phyloP scores from a whole-genome alignment of 108 stramenopile genomes.

The Cyclotella kingstonii region DNA sequence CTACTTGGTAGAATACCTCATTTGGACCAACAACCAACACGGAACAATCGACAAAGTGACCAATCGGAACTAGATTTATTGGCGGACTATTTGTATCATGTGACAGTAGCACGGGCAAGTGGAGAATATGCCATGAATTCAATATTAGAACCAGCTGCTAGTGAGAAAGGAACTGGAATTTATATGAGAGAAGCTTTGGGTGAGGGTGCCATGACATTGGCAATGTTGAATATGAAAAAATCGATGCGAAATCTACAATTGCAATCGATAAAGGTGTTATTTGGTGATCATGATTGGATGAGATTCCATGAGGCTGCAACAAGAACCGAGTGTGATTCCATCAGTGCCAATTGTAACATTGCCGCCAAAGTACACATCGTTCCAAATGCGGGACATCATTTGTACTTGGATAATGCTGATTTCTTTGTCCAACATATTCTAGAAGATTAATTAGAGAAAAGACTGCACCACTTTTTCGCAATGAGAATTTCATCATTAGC shows the following conservation, averaged over 20 bases:
- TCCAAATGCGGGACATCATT: constrained; percentile 48
- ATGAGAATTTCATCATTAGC: too few species aligned
- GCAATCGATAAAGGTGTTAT: constrained; percentile 40
- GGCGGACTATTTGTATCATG: constrained; percentile 49
- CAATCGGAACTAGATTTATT: constrained; percentile 35
- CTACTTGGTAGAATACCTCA: constrained; percentile 48
- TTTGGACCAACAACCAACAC: constrained; percentile 4
- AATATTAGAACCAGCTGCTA: constrained; percentile 42
- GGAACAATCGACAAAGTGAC: neutral
- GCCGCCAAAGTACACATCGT: constrained; percentile 31
- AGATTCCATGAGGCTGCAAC: constrained; percentile 36
- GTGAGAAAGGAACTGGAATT: constrained; percentile 33
- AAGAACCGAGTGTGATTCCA: constrained; percentile 25
- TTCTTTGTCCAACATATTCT: constrained; percentile 36
- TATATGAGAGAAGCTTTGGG: constrained; percentile 49
- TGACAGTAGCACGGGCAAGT: constrained; percentile 50
- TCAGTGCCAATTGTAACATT: constrained; percentile 17
- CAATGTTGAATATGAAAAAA: neutral
- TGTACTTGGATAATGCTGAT: constrained; percentile 48
- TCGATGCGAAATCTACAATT: constrained; percentile 4
- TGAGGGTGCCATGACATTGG: constrained; percentile 21
- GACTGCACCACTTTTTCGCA: neutral
- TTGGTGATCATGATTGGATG: constrained; percentile 58
- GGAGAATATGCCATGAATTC: constrained; percentile 57
- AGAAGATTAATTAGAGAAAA: constrained; percentile 7